Percentiles rank a stretch among this genome's conserved stretches.
Evolutionary conservation across 1,139 yeast genomes (phyloP).

Genomic region (Pichia sp.): DNA sequence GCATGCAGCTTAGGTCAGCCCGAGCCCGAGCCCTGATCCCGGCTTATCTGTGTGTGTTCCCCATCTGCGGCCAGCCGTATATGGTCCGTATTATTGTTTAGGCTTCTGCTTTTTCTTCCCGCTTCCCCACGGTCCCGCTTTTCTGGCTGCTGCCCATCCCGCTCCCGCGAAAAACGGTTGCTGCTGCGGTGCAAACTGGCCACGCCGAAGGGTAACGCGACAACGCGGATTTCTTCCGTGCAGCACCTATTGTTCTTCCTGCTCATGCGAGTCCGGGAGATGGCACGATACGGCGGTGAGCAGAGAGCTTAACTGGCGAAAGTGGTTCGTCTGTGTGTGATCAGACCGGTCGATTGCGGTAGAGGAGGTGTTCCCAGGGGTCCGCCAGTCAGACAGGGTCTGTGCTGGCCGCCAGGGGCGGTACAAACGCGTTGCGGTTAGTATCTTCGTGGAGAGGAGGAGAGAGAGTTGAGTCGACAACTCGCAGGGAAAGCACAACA

Average conservation of each 20-base stretch:
- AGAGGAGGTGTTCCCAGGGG: neutral
- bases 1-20: neutral
- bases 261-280: neutral
- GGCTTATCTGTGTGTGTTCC: neutral
- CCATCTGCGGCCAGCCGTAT: no score
- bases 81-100: no score
- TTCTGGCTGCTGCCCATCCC: neutral
- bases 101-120: no score
- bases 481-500: neutral
- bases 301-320: neutral
- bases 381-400: neutral
- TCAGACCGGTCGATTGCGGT: neutral
- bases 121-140: neutral
- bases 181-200: neutral
- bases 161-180: neutral
- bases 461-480: no score
- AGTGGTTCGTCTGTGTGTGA: neutral
- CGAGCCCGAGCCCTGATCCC: neutral
- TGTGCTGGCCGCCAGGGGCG: neutral
- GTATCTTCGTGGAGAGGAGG: neutral
- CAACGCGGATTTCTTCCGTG: neutral
- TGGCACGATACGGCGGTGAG: neutral
- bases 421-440: neutral
- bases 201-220: neutral
- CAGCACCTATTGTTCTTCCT: neutral